Conservation (phyloP, 176 grass and related monocot genomes). For the Triticum monococcum region DNA sequence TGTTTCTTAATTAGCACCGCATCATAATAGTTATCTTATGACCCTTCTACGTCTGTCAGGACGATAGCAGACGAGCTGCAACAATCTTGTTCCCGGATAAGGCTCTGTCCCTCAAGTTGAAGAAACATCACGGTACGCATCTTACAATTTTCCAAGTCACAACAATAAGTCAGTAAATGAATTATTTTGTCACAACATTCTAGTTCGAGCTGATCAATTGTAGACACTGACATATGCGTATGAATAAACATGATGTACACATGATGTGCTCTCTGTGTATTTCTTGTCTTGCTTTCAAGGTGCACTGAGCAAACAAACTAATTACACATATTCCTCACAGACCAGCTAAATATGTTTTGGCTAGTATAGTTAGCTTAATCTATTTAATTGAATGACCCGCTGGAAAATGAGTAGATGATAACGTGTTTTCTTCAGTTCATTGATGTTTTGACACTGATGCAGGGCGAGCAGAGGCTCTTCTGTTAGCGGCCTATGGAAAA, state of each 20-base stretch:
- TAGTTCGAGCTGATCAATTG: constrained; percentile 20
- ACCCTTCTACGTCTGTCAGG: constrained; percentile 40
- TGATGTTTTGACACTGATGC: not conserved
- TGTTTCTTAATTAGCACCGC: not conserved
- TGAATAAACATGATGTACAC: not conserved
- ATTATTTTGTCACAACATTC: not conserved
- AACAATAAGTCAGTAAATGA: not conserved
- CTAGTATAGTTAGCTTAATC: constrained; percentile 14
- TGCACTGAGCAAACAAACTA: not conserved
- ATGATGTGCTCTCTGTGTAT: not conserved
- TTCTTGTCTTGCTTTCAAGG: not conserved
- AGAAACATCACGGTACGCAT: constrained; percentile 91
- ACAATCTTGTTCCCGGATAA: constrained; percentile 73
- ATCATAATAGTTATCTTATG: not conserved
- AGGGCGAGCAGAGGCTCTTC: constrained; percentile 97
- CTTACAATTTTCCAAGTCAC: not conserved
- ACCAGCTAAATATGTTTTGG: not conserved
- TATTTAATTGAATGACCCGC: not conserved
- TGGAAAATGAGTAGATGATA: not conserved
- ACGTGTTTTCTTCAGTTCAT: not conserved
- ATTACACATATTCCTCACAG: too few relatives aligned
- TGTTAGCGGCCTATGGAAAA: constrained; percentile 89
- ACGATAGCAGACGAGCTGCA: constrained; percentile 90
- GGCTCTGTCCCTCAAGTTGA: constrained; percentile 56
- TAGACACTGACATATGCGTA: not conserved